Base-by-base conservation (phyloP, 805 yeast genomes). In the Candida nanaspora region DNA sequence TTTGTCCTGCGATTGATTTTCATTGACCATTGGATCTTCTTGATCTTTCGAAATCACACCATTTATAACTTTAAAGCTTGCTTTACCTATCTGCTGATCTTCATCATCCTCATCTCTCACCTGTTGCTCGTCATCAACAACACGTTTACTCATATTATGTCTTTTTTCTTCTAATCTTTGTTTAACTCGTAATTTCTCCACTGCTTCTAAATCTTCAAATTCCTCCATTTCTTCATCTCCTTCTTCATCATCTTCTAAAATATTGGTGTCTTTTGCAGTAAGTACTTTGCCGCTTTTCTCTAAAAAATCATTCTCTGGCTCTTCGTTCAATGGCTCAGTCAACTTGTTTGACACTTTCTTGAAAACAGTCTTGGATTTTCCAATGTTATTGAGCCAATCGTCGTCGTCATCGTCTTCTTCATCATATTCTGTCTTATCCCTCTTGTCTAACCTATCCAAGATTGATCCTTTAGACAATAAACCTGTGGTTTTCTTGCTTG, bases 221-320 rank as follows among this genome's bases (percentile, higher is more conserved):
- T 56, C 65, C 25, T 80, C 62, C 46, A 57, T 63, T 20, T 60
- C 63, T 2, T 63, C 71, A 27, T 49, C 52, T 23, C 52, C 66
- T 23, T 56, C 56, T 26, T 62, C 72, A 26, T 50, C 54, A 23
- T 53, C 66, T 29, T 54, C 68, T 14, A 66, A 46, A 14, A 73
- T 45, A 19, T 59, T 57, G n/a, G 55, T 48, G 46, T 80, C 86
- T 37, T 76, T 70, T 38, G 83, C 61, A 0, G 88, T 82, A 39
- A 84, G 60, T 3, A 82, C 63, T 1, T 66, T 74, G 6, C 68
- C 65, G n/a, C 63, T 48, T 1, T 62, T 72, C 3, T 63, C 61
- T 14, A 72, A 33, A 1, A 67, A 47, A 23, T 59, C 68, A 11
- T 59, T 58, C 2, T 50, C 38, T 2, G 52, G 45, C 21, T 31